A percentile compares a stretch with the other conserved stretches of the same genome.
These are phyloP conservation scores for Podospora bellae-mahoneyi DNA, from an alignment of 495 filamentous ascomycete genomes.

Conservation along the genomic window DNA sequence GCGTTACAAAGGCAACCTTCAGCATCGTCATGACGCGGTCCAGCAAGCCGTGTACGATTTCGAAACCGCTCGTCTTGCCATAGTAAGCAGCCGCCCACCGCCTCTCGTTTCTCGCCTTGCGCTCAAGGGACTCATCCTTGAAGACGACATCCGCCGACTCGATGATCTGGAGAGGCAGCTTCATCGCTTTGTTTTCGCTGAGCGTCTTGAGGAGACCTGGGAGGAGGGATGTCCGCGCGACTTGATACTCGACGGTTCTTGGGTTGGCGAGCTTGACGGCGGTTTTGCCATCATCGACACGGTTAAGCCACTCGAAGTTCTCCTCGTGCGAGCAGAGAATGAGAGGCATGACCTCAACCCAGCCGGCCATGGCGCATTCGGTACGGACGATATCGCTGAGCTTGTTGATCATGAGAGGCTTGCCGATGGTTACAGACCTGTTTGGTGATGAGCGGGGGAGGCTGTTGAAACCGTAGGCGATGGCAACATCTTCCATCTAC, in stretches of 20 bases:
- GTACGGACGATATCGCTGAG: constrained; percentile 85
- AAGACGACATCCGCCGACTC: constrained; percentile 89
- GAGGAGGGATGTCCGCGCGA: constrained; percentile 85
- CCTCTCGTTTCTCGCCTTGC: constrained; percentile 84
- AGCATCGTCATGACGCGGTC: constrained; percentile 94
- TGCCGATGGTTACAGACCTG: constrained; percentile 78
- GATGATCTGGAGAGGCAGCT: constrained; percentile 87
- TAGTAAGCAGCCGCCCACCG: constrained; percentile 95
- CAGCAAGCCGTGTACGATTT: constrained; percentile 89
- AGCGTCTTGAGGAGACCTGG: constrained; percentile 94
- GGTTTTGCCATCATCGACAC: constrained; percentile 79
- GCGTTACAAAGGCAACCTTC: constrained; percentile 70
- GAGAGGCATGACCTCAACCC: constrained; percentile 93
- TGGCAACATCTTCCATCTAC: constrained; percentile 90
- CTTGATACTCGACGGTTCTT: constrained; percentile 93
- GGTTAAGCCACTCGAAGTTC: constrained; percentile 96
- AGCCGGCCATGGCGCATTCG: constrained; percentile 91
- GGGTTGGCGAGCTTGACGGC: constrained; percentile 91
- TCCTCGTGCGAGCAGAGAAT: constrained; percentile 98
- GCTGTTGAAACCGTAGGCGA: constrained; percentile 94
- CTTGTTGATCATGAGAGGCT: constrained; percentile 89
- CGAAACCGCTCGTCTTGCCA: constrained; percentile 93
- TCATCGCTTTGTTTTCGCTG: constrained; percentile 87
- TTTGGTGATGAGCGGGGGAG: constrained; percentile 80
- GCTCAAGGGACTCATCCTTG: constrained; percentile 74